These are phyloP conservation scores for Aspergillus sergii DNA, from an alignment of 2,329 filamentous ascomycete genomes.

Conservation along the genomic window DNA sequence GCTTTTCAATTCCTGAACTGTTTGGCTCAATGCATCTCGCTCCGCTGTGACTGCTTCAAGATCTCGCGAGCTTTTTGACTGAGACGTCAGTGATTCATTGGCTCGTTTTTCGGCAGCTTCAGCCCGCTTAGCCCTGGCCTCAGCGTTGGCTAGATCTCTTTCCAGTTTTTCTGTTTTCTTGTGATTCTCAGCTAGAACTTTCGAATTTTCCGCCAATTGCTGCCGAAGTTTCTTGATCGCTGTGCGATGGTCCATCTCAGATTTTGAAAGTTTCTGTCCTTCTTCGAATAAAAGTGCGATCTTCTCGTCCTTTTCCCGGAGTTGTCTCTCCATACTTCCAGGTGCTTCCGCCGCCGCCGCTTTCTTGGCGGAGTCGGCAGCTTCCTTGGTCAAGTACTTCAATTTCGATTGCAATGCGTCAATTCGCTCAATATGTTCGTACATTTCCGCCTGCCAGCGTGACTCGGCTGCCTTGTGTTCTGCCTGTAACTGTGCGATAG, in stretches of 20 bases:
- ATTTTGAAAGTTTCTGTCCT: conserved; percentile 82
- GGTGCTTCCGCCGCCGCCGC: conserved; percentile 63
- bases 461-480: conserved; percentile 55
- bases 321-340: conserved; percentile 72
- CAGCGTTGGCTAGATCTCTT: conserved; percentile 51
- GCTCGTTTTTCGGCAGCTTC: conserved; percentile 61
- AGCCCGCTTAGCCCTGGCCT: conserved; percentile 62
- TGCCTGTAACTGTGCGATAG: conserved; percentile 53
- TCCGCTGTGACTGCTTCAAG: conserved; percentile 65
- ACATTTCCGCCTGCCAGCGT: conserved; percentile 77
- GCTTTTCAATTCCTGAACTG: conserved; percentile 67
- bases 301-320: conserved; percentile 87
- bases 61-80: conserved; percentile 58
- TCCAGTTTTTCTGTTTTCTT: conserved; percentile 63
- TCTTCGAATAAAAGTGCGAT: conserved; percentile 90
- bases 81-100: conserved; percentile 56
- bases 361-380: conserved; percentile 73
- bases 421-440: conserved; percentile 82
- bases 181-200: conserved; percentile 52
- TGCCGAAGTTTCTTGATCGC: conserved; percentile 77
- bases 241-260: conserved; percentile 79
- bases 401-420: conserved; percentile 91
- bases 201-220: conserved; percentile 55
- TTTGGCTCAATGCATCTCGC: conserved; percentile 63
- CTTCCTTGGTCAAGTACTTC: conserved; percentile 80